Evolutionary conservation across 1,284 basidiomycete species (phyloP).

Genomic region (Somion occarium): DNA sequence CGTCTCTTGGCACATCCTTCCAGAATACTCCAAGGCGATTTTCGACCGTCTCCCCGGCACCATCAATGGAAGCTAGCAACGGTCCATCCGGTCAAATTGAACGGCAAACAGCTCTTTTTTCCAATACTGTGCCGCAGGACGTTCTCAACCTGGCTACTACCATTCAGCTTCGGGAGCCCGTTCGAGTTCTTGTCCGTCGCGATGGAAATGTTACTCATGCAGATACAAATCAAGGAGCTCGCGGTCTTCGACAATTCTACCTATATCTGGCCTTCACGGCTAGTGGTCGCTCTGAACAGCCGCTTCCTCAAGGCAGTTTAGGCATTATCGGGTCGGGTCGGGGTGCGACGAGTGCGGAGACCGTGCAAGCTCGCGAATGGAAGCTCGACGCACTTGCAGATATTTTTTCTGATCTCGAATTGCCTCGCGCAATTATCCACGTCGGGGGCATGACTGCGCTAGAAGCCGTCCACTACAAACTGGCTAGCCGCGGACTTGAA

Average conservation of each 20-base stretch:
- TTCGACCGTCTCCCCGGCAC: slow-evolving; percentile 51
- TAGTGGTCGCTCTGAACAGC: slow-evolving; percentile 65
- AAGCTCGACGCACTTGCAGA: slow-evolving; percentile 95
- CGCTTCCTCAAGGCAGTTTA: slow-evolving; percentile 55
- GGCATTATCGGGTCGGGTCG: slow-evolving; percentile 91
- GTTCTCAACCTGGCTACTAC: slow-evolving; percentile 86
- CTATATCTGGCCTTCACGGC: slow-evolving; percentile 90
- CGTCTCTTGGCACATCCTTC: slow-evolving; percentile 42
- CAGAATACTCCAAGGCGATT: slow-evolving; percentile 52
- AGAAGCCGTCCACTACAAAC: slow-evolving; percentile 85
- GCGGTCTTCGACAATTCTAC: slow-evolving; percentile 89
- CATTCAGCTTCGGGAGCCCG: slow-evolving; percentile 90
- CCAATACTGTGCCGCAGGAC: slow-evolving; percentile 91
- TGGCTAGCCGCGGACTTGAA: slow-evolving; percentile 83
- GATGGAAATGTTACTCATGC: slow-evolving; percentile 82
- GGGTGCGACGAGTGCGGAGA: slow-evolving; percentile 75
- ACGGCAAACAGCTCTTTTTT: slow-evolving; percentile 95
- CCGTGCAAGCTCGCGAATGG: slow-evolving; percentile 89
- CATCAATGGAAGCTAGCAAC: slow-evolving; percentile 23
- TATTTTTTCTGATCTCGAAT: slow-evolving; percentile 87
- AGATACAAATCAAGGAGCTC: slow-evolving; percentile 67
- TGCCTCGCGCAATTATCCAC: slow-evolving; percentile 82
- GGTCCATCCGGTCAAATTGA: slow-evolving; percentile 42
- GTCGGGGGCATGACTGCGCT: slow-evolving; percentile 84
- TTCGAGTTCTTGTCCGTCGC: slow-evolving; percentile 93